Conservation (phyloP, 257 asterid genomes). For the Forsythia suspensa region DNA sequence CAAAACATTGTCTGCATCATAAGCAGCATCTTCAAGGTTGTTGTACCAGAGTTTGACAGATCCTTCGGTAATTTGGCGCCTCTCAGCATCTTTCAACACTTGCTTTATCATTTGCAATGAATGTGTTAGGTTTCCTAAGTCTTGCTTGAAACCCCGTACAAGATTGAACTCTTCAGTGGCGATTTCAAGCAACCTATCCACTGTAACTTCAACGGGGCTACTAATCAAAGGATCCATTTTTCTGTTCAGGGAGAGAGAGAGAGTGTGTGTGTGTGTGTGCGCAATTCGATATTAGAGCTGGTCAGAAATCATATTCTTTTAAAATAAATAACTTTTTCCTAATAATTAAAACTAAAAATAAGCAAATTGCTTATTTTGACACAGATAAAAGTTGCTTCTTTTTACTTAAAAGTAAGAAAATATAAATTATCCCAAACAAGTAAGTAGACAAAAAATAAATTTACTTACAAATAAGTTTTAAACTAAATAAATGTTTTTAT, state of each 20-base stretch:
- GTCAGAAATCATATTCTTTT: too few relatives aligned
- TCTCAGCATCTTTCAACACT: constrained; percentile 17
- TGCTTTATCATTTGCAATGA: not conserved
- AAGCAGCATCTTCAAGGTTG: constrained; percentile 6
- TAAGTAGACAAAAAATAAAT: too few relatives aligned
- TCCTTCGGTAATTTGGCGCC: not conserved
- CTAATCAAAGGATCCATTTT: not conserved
- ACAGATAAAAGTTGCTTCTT: too few relatives aligned
- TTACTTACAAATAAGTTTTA: too few relatives aligned
- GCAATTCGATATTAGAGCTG: too few relatives aligned
- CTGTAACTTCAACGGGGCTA: not conserved
- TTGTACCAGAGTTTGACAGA: constrained; percentile 17
- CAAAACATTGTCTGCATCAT: constrained; percentile 20
- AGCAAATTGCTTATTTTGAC: too few relatives aligned
- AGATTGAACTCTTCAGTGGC: not conserved
- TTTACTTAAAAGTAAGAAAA: too few relatives aligned
- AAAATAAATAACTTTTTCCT: too few relatives aligned
- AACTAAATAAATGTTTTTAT: too few relatives aligned
- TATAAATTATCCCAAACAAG: too few relatives aligned
- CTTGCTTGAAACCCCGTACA: not conserved
- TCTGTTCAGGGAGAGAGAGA: not conserved
- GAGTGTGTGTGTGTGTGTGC: too few relatives aligned
- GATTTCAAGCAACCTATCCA: not conserved
- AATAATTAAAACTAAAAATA: too few relatives aligned
- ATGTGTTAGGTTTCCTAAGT: not conserved